Evolutionary conservation across 2,329 filamentous ascomycete species (phyloP), one percentile per base, ranked within the genome.

Genomic region (Pseudonectria foliicola): DNA sequence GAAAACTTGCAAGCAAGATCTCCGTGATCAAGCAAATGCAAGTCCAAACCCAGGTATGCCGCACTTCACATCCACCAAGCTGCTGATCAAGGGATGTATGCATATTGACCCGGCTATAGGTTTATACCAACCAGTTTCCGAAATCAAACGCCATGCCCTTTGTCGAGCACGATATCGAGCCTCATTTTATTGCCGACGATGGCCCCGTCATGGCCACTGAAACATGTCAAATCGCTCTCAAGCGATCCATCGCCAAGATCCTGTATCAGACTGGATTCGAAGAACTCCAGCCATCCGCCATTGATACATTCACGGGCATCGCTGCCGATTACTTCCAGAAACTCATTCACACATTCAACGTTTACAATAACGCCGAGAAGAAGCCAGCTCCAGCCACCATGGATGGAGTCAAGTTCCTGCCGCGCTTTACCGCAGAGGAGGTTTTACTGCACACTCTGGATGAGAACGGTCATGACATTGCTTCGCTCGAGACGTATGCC

Each of bases 1-100:
- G 92, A 48, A 96, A 95, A 57, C 75, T 98, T 21, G 94, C 88
- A 52, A 88, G 88, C 10, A 98, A 96, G 64, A 95, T 98, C 57
- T 82, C 86, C 31, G 87, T 98, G 42, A 92, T 98, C 57, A 98
- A 96, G 67, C 92, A 98, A 65, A 98, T 98, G 92, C 92, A 98
- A 63, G 78, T 96, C 35, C 92, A 98, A 60, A 86, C 88, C 33
- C 92, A 95, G 75, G 85, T 87, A 75, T 56, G 67, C 23, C 18
- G 12, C 11, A 32, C 13, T 6, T n/a, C 12, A 2, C 29, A 4
- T 11, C 30, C 8, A 14, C 6, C 27, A 10, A 10, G 13, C 2
- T 25, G 13, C 27, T 3, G 12, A 53, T 32, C 21, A 18, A 4
- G 4, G 27, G 11, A 18, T 24, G 27, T 14, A 36, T 24, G 14